Conservation (phyloP, 768 basidiomycete genomes). For the Pulveroboletus sp. region DNA sequence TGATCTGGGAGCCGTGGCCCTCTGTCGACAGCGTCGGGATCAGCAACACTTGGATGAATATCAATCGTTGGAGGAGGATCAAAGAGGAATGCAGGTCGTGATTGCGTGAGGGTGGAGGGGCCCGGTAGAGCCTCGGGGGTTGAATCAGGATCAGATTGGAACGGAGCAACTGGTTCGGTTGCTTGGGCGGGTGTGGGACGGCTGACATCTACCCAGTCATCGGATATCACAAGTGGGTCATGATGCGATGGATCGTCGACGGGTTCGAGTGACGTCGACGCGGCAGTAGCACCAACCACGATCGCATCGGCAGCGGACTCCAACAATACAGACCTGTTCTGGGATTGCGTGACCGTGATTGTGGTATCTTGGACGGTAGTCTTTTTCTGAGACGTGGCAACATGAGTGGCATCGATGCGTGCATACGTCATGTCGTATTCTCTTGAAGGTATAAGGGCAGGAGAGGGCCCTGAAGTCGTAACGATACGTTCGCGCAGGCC, state of each 20-base stretch:
- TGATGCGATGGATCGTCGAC: slow-evolving; percentile 16
- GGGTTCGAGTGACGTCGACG: slow-evolving; percentile 2
- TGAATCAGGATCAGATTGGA: slow-evolving; percentile 5
- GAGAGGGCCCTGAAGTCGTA: slow-evolving; percentile 19
- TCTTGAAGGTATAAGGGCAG: slow-evolving; percentile 24
- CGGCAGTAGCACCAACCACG: not conserved
- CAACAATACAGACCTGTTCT: slow-evolving; percentile 4
- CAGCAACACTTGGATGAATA: slow-evolving; percentile 16
- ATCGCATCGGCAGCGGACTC: not conserved
- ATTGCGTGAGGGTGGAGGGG: slow-evolving; percentile 2
- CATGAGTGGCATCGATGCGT: slow-evolving; percentile 11
- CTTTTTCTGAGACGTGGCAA: slow-evolving; percentile 4
- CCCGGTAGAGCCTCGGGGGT: not conserved
- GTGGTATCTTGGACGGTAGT: slow-evolving; percentile 7
- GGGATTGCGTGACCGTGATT: slow-evolving; percentile 9
- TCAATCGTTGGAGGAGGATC: slow-evolving; percentile 8
- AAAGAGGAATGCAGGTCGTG: slow-evolving; percentile 12
- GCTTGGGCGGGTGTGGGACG: slow-evolving; percentile 4
- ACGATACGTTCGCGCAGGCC: slow-evolving; percentile 12
- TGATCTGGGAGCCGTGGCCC: slow-evolving; percentile 13
- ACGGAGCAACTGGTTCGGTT: slow-evolving; percentile 4
- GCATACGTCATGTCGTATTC: slow-evolving; percentile 12
- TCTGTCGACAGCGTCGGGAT: slow-evolving; percentile 7
- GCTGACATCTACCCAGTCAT: slow-evolving; percentile 29
- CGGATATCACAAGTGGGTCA: slow-evolving; percentile 19